Evolutionary conservation across 129 eudicot species (phyloP), one percentile per base, ranked within the genome.

Genomic region (Scalesia atractyloides): DNA sequence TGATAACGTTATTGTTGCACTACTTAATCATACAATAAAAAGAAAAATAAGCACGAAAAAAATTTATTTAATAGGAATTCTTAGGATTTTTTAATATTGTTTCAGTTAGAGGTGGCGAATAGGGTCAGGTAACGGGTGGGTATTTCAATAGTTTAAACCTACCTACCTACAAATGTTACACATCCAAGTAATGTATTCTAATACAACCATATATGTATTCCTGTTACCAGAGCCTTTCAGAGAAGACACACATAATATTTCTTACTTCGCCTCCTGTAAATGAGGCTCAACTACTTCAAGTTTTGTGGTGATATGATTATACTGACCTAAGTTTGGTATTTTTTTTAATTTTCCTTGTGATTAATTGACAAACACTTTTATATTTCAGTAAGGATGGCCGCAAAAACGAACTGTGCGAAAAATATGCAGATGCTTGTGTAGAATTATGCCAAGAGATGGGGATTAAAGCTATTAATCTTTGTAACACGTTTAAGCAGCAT

Each of bases 201-300:
- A 53, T 18, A n/a, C 39, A 57, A 37, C n/a, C 36, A 41, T 41
- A 41, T 19, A 41, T 24, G 9, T 12, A 41, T 41, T 7, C 8
- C 58, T 24, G 17, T 34, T 71, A 36, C 10, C 95, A 91, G 91
- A 68, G 82, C 74, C 91, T 91, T 64, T 91, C 97, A 7, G 85
- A 87, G 62, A 84, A 77, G 81, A 91, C 88, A 1, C 81, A 78
- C 48, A 16, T 86, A 60, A 84, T 91, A 58, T 87, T 89, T 72
- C 90, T 91, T 11, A 87, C 76, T 36, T 50, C 81, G 43, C 95
- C 97, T 43, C 95, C 97, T 0, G 84, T 91, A 64, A 88, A 84
- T 33, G 95, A 82, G 44, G 89, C 58, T 39, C 86, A 76, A 76
- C 39, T 85, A 22, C 79, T 68, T 67, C 53, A 79, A 64, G 12